Evolutionary conservation across 208 protist species (phyloP), one percentile per base, ranked within the genome.

Genomic region (Trypanosoma platydactyli): DNA sequence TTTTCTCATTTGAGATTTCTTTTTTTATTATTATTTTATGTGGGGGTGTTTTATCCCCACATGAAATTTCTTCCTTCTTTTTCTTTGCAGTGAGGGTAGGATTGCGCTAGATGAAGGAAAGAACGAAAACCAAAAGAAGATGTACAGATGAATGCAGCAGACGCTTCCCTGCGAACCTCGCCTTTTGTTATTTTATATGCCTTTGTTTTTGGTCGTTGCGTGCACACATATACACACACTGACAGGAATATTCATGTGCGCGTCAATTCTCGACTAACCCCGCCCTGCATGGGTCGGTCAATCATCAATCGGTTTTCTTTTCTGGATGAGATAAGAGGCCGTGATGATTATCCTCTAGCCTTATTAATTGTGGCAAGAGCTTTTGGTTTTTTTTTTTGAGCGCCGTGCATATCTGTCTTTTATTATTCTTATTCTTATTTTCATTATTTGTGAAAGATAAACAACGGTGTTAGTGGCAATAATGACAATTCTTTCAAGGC

Each of bases 401-500:
- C n/a, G n/a, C n/a, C n/a, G n/a, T n/a, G n/a, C n/a, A n/a, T n/a
- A n/a, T n/a, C n/a, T n/a, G 3, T 38, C 9, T 38, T 38, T 38
- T 38, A 45, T 60, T 44, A 6, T 42, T n/a, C 24, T 62, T 49
- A 11, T 33, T 50, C 40, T 50, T 50, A 22, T 62, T 50, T 50
- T 50, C 40, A 2, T 22, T 64, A 12, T 40, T 40, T 53, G 5
- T 42, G n/a, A 42, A 16, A 63, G 18, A 1, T n/a, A 24, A 35
- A 20, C 24, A 53, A 9, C 13, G n/a, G 33, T n/a, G n/a, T n/a
- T n/a, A n/a, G n/a, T n/a, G n/a, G n/a, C 44, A 12, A 4, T 41
- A 16, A 76, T 80, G 68, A 61, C 56, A 25, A 71, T 80, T 22
- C 57, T 80, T 35, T 50, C 18, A 24, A 33, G 20, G 25, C 60